Evolutionary conservation across 768 basidiomycete species (phyloP).

Genomic region (Pleurotus giganteus): DNA sequence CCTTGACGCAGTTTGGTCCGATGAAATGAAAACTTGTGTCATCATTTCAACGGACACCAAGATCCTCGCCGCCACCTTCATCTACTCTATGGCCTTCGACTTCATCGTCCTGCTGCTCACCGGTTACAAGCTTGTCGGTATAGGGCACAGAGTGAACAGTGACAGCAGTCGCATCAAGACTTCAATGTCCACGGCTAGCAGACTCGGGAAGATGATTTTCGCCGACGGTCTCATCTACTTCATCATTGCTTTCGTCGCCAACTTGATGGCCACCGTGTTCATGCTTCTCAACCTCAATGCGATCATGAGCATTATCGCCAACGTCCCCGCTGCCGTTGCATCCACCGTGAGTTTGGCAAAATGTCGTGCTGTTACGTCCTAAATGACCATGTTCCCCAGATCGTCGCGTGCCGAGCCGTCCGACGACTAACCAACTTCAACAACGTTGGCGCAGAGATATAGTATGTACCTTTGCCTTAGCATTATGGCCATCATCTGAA

Average conservation of each 20-base stretch:
- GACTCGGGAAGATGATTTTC: constrained; percentile 64
- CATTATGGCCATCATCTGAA: not conserved
- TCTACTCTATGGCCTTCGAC: constrained; percentile 78
- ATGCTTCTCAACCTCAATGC: constrained; percentile 68
- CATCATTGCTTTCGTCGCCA: constrained; percentile 61
- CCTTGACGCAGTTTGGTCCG: constrained; percentile 52
- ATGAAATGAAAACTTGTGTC: constrained; percentile 42
- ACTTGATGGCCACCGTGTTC: constrained; percentile 51
- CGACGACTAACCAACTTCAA: constrained; percentile 38
- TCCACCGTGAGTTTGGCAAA: constrained; percentile 47
- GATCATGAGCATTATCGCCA: constrained; percentile 73
- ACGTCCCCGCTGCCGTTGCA: constrained; percentile 69
- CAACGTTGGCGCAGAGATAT: not conserved
- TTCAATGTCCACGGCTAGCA: constrained; percentile 32
- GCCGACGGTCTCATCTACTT: constrained; percentile 74
- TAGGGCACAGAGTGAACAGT: constrained; percentile 9
- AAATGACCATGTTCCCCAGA: not conserved
- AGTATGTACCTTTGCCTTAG: not conserved
- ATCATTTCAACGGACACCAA: constrained; percentile 62
- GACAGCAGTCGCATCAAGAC: constrained; percentile 14
- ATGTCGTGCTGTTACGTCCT: not conserved
- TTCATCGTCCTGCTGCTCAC: constrained; percentile 57
- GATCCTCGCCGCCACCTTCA: constrained; percentile 66
- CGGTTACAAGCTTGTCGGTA: constrained; percentile 51
- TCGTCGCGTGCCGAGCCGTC: constrained; percentile 35